These are phyloP conservation scores for Taphrina populina DNA, from an alignment of 1,139 yeast species.

Conservation along the genomic window DNA sequence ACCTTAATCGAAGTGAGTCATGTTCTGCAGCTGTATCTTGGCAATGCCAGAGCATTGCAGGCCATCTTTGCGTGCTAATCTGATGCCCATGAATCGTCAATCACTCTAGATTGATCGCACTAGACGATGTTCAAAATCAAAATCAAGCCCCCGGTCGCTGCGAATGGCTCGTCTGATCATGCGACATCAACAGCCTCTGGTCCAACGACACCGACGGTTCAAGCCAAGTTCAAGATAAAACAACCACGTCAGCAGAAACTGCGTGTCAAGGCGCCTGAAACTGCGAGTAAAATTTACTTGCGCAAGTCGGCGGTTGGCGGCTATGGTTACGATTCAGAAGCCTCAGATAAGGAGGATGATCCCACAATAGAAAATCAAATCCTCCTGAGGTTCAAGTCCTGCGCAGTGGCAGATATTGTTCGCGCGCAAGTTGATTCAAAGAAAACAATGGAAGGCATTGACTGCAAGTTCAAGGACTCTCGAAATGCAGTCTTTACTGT, in stretches of 20 bases:
- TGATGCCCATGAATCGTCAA: too few relatives aligned
- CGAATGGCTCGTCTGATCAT: background rate
- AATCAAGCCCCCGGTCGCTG: conserved; percentile 17
- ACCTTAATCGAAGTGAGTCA: too few relatives aligned
- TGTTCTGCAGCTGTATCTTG: too few relatives aligned
- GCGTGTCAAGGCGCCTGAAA: conserved; percentile 10
- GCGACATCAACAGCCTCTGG: background rate
- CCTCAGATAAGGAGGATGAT: conserved; percentile 93
- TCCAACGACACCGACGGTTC: background rate
- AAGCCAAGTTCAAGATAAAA: conserved; percentile 33
- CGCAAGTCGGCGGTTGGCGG: conserved; percentile 63
- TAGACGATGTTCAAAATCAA: conserved; percentile 20
- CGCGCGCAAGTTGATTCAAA: conserved; percentile 38
- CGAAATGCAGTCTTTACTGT: conserved; percentile 68
- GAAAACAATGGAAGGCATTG: conserved; percentile 63
- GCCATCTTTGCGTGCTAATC: too few relatives aligned
- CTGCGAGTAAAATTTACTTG: conserved; percentile 24
- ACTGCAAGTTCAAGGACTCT: conserved; percentile 57
- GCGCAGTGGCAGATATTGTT: conserved; percentile 67
- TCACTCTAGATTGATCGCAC: too few relatives aligned
- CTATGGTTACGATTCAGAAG: conserved; percentile 96
- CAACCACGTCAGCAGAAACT: conserved; percentile 24
- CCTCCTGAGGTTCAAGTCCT: conserved; percentile 73
- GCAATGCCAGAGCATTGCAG: too few relatives aligned
- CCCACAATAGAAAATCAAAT: conserved; percentile 88